Percentiles rank a stretch among this genome's conserved stretches.
phyloP scores from a whole-genome alignment of 441 rosid genomes.

The Gossypium davidsonii region DNA sequence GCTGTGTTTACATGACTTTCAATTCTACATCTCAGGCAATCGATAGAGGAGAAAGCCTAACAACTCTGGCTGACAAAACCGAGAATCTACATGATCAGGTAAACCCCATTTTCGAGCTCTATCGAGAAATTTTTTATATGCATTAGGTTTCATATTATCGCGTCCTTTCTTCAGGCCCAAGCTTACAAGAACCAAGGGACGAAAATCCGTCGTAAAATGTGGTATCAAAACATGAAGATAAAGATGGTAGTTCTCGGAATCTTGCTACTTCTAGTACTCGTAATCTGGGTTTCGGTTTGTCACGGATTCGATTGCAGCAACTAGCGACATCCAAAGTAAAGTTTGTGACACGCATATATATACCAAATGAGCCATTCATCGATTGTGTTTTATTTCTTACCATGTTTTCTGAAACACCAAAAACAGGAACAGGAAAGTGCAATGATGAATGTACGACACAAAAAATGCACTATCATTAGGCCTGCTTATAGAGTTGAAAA shows the following conservation, averaged over 20 bases:
- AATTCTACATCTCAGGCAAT: constrained; percentile 40
- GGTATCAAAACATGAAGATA: constrained; percentile 96
- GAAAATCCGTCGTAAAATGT: constrained; percentile 63
- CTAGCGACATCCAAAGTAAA: constrained; percentile 16
- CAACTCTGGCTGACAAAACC: constrained; percentile 55
- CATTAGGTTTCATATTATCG: neutral
- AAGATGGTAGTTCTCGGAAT: constrained; percentile 75
- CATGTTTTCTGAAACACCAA: neutral
- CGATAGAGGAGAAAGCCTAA: constrained; percentile 64
- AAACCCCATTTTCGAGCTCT: neutral
- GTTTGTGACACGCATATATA: neutral
- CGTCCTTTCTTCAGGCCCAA: constrained; percentile 49
- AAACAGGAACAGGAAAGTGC: neutral
- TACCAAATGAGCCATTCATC: neutral
- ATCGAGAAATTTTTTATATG: too few species aligned
- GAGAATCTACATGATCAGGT: constrained; percentile 71
- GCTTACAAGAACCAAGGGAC: constrained; percentile 59
- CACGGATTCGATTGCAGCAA: constrained; percentile 75
- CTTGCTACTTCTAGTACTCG: constrained; percentile 55
- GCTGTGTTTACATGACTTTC: neutral
- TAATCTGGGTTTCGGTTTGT: constrained; percentile 81
- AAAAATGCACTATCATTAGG: neutral
- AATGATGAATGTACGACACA: neutral
- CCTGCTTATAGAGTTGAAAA: neutral
- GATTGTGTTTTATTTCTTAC: too few species aligned